Percentiles rank a stretch among this genome's conserved stretches.
phyloP scores from a whole-genome alignment of 371 early-diverging fungal species.

The Gilbertella persicaria region DNA sequence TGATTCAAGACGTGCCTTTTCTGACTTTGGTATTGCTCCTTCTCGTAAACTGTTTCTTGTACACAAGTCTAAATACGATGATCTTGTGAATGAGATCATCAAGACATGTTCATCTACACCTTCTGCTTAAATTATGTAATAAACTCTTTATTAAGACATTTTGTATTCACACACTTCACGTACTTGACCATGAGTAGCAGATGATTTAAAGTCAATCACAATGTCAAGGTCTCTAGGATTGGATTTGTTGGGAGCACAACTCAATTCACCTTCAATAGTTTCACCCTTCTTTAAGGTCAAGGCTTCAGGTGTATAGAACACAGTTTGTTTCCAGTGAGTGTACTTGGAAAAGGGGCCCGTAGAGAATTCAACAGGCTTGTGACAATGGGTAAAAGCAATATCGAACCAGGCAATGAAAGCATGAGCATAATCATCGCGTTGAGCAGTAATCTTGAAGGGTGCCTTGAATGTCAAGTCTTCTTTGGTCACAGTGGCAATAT shows the following conservation, averaged over 20 bases:
- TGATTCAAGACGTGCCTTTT: constrained; percentile 82
- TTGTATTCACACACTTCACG: constrained; percentile 81
- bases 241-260: constrained; percentile 80
- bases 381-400: constrained; percentile 85
- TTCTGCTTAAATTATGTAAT: constrained; percentile 7
- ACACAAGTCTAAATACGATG: constrained; percentile 59
- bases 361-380: constrained; percentile 86
- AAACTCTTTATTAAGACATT: constrained; percentile 60
- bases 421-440: constrained; percentile 83
- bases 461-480: constrained; percentile 82
- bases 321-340: constrained; percentile 99
- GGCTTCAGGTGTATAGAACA: constrained; percentile 84
- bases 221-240: constrained; percentile 97
- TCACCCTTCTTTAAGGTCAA: constrained; percentile 79
- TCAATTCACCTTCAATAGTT: constrained; percentile 76
- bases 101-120: constrained; percentile 37
- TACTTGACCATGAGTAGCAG: constrained; percentile 62
- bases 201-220: constrained; percentile 72
- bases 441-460: constrained; percentile 77
- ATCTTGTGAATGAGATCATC: constrained; percentile 53
- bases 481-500: constrained; percentile 79
- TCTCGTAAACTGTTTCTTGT: constrained; percentile 75
- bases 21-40: constrained; percentile 84
- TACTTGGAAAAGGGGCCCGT: constrained; percentile 88
- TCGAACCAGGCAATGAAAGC: constrained; percentile 96